Conservation (phyloP, 164 flowering plant genomes). For the Cinnamomum chago region DNA sequence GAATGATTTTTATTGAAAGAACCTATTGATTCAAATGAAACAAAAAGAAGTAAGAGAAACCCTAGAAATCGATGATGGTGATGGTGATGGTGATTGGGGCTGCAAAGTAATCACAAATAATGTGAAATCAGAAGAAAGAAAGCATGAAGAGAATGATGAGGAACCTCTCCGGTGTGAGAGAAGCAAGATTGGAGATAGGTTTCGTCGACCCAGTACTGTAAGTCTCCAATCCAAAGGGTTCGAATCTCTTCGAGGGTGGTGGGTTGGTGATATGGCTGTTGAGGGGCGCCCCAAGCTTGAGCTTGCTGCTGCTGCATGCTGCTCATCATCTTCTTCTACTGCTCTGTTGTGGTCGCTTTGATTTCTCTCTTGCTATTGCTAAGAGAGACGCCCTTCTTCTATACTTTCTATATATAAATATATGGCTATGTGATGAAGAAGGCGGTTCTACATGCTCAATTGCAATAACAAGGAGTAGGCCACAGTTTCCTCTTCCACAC, state of each 20-base stretch:
- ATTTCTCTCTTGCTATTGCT: too few species aligned
- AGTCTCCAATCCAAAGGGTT: slow-evolving; percentile 96
- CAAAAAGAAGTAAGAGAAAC: not conserved
- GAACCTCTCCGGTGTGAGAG: slow-evolving; percentile 82
- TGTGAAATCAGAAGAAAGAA: not conserved
- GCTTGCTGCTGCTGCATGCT: slow-evolving; percentile 14
- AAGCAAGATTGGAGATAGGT: slow-evolving; percentile 77
- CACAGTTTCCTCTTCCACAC: too few species aligned
- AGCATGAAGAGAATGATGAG: not conserved
- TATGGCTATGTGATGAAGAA: too few species aligned
- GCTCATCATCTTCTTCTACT: slow-evolving; percentile 23
- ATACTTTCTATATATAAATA: too few species aligned
- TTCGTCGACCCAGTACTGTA: slow-evolving; percentile 95
- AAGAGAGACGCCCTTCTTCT: too few species aligned
- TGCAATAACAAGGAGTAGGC: too few species aligned
- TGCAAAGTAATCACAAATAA: too few species aligned
- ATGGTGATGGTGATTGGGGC: too few species aligned
- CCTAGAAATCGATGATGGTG: too few species aligned
- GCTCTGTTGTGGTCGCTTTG: not conserved
- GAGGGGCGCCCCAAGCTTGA: slow-evolving; percentile 24
- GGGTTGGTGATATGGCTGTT: slow-evolving; percentile 56
- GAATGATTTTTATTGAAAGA: slow-evolving; percentile 78
- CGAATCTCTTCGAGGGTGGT: slow-evolving; percentile 73
- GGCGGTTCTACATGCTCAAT: too few species aligned
- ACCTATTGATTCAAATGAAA: slow-evolving; percentile 34